Base-by-base conservation (phyloP, 176 grass and related monocot genomes). In the Leersia perrieri region DNA sequence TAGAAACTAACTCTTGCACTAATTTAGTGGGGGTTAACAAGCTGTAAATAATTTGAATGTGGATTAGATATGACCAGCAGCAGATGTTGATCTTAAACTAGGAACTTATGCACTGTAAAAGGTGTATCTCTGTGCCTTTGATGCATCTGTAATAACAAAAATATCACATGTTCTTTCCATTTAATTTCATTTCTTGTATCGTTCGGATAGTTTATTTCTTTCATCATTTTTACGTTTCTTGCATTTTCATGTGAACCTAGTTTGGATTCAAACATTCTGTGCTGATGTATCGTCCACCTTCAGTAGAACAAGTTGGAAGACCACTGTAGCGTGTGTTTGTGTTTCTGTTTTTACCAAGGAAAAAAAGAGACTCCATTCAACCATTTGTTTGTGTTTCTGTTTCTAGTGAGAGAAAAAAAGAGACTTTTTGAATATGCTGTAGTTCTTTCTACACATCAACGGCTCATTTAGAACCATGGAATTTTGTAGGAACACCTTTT, bases 21-120 rank as follows among this genome's bases (percentile, higher is more conserved):
- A 66, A 68, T 73, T 69, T 60, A 60, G 75, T 60, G 35, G n/a
- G n/a, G 33, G 7, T 72, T 40, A 41, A 77, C 32, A 3, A 63
- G 26, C 0, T 68, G 16, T 83, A 84, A 32, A 67, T 78, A 79
- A 72, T 79, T 47, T 62, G 16, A 32, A 45, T 88, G 45, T 73
- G 15, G 68, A 73, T 88, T 80, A 83, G 69, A 65, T 75, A 69
- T 88, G 38, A 79, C 49, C 31, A 66, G 63, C 31, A 66, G 63
- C 16, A 33, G 30, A 66, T 66, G 63, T 10, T 28, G 63, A 66
- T 28, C 13, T 33, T 33, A 31, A 66, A 66, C 30, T 16, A 20
- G 31, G 30, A 66, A 20, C 33, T 34, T 13, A 64, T 8, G 16
- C 30, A 5, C 7, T 64, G 29, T 20, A 33, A 33, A 66, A 18